Conservation (phyloP, 2,329 filamentous ascomycete species). For the Geoglossum cookeanum region DNA sequence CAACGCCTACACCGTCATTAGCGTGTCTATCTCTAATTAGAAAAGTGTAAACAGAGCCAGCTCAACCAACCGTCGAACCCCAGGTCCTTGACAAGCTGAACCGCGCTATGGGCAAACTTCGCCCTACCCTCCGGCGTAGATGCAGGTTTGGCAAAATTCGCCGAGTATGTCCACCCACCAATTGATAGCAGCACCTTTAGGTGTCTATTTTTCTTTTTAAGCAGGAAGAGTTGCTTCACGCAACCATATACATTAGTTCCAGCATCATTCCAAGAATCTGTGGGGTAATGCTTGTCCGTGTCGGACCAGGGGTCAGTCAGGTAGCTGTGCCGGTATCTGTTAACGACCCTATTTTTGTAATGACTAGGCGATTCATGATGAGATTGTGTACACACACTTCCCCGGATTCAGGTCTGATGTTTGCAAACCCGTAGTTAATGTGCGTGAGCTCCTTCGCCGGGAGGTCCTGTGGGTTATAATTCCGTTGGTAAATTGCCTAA, state of each 20-base stretch:
- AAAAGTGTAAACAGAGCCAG: background rate
- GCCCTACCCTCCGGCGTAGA: conserved; percentile 41
- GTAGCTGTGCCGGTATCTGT: conserved; percentile 21
- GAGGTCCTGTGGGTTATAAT: conserved; percentile 71
- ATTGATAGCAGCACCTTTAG: conserved; percentile 68
- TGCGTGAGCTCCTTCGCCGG: conserved; percentile 70
- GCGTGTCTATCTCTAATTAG: background rate
- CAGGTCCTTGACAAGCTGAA: conserved; percentile 57
- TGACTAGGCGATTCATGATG: background rate
- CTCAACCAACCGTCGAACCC: conserved; percentile 34
- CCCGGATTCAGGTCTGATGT: conserved; percentile 58
- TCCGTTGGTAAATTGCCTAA: conserved; percentile 66
- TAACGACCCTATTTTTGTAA: background rate
- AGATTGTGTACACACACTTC: conserved; percentile 41
- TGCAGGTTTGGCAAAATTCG: conserved; percentile 55
- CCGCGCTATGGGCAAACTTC: conserved; percentile 50
- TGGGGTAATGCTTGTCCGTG: conserved; percentile 45
- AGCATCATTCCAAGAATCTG: conserved; percentile 42
- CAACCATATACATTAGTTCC: conserved; percentile 62
- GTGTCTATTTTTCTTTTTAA: conserved; percentile 58
- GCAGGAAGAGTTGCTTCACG: conserved; percentile 54
- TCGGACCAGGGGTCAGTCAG: conserved; percentile 54
- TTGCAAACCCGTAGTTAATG: conserved; percentile 79
- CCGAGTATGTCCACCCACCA: conserved; percentile 62
- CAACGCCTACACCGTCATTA: background rate